Conservation (phyloP, 139 green algal genomes). For the Desmodesmus armatus region DNA sequence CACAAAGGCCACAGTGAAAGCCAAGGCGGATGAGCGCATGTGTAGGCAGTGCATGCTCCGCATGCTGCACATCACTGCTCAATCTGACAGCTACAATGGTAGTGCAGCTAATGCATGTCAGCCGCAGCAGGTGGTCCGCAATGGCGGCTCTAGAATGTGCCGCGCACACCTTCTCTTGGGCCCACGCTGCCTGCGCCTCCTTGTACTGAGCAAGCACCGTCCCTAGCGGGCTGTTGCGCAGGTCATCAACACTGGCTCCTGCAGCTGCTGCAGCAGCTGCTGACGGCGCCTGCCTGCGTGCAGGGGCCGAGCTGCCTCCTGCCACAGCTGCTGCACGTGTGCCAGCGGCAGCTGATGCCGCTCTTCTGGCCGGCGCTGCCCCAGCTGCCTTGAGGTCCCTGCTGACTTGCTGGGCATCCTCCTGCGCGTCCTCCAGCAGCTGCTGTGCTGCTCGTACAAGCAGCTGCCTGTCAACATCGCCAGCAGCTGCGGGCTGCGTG, state of each 20-base stretch:
- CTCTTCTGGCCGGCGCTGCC: not conserved
- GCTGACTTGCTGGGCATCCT: not conserved
- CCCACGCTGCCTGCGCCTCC: constrained; percentile 70
- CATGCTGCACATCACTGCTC: not conserved
- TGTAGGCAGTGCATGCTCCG: not conserved
- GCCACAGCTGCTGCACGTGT: constrained; percentile 13
- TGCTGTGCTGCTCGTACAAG: constrained; percentile 9
- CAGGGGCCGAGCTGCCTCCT: too few species aligned
- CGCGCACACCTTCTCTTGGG: constrained; percentile 73
- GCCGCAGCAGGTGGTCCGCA: too few species aligned
- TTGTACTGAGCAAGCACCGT: constrained; percentile 72
- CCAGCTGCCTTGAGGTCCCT: not conserved
- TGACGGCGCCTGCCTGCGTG: not conserved
- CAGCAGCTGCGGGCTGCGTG: too few species aligned
- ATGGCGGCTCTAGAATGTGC: too few species aligned
- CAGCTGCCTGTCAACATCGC: constrained; percentile 15
- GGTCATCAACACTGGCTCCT: not conserved
- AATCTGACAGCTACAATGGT: not conserved
- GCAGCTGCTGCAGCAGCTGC: constrained; percentile 17
- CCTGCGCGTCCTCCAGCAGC: constrained; percentile 17
- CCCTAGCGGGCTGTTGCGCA: constrained; percentile 54
- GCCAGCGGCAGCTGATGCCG: too few species aligned
- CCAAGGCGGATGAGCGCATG: not conserved
- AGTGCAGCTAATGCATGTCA: too few species aligned
- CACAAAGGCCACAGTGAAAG: too few species aligned